phyloP scores from a whole-genome alignment of 2,329 filamentous ascomycete species.

The Nigrospora oryzae region DNA sequence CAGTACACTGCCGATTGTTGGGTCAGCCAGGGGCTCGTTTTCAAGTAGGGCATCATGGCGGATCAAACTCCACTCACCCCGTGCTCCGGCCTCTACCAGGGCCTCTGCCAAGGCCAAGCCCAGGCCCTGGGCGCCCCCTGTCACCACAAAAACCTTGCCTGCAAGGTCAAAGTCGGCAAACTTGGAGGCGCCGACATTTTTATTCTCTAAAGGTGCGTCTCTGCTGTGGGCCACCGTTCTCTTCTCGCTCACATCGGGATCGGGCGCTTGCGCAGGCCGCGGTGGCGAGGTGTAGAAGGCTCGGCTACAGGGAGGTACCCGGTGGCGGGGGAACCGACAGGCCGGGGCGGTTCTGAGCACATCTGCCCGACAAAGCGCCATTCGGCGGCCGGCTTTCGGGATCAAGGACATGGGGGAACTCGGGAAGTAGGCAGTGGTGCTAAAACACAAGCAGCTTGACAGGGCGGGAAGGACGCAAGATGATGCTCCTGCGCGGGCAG shows the following conservation, averaged over 20 bases:
- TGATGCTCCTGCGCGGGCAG: too few relatives aligned
- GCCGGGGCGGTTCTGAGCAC: too few relatives aligned
- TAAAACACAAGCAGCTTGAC: too few relatives aligned
- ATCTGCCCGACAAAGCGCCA: too few relatives aligned
- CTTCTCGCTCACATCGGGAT: not conserved
- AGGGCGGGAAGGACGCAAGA: too few relatives aligned
- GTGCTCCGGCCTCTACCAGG: constrained; percentile 66
- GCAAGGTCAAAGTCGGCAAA: constrained; percentile 62
- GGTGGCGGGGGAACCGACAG: too few relatives aligned
- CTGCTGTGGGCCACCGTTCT: not conserved
- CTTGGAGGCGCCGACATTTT: not conserved
- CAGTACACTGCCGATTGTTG: constrained; percentile 38
- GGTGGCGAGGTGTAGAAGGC: not conserved
- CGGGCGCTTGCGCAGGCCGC: too few relatives aligned
- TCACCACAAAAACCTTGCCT: constrained; percentile 62
- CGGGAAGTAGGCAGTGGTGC: too few relatives aligned
- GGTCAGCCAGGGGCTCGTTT: not conserved
- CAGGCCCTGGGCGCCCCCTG: constrained; percentile 63
- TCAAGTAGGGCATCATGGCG: not conserved
- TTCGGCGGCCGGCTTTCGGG: too few relatives aligned
- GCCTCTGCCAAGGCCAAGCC: constrained; percentile 69
- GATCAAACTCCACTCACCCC: constrained; percentile 27
- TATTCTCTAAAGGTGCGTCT: not conserved
- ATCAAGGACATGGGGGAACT: too few relatives aligned
- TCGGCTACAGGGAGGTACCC: too few relatives aligned